Conservation (phyloP, 192 early-diverging fungal genomes). For the Backusella westeae region DNA sequence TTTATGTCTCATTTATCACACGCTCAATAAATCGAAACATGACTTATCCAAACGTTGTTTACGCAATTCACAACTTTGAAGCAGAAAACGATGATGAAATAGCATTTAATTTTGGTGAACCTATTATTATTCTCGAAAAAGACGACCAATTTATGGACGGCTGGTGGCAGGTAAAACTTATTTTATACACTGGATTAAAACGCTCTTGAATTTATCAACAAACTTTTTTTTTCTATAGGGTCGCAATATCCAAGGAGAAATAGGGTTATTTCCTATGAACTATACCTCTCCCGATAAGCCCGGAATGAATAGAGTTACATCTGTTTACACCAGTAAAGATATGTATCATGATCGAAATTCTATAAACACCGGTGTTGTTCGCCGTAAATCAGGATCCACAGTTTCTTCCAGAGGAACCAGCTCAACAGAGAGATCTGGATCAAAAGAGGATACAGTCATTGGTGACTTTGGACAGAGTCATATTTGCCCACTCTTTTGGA, state of each 20-base stretch:
- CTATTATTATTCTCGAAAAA: slow-evolving; percentile 63
- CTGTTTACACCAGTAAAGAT: background rate
- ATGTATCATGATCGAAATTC: background rate
- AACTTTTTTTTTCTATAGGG: slow-evolving; percentile 42
- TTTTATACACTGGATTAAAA: background rate
- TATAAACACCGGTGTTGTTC: background rate
- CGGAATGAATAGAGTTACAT: background rate
- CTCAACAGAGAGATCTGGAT: background rate
- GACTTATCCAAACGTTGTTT: slow-evolving; percentile 43
- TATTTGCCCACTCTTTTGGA: background rate
- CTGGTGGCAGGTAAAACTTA: slow-evolving; percentile 66
- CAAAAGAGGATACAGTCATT: background rate
- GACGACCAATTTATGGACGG: slow-evolving; percentile 76
- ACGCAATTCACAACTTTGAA: slow-evolving; percentile 54
- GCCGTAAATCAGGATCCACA: background rate
- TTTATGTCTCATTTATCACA: background rate
- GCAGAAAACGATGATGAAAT: slow-evolving; percentile 73
- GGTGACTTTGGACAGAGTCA: background rate
- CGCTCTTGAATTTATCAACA: background rate
- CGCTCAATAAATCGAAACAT: background rate
- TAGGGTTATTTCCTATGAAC: slow-evolving; percentile 72
- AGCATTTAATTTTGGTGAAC: slow-evolving; percentile 64
- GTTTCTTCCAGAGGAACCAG: background rate
- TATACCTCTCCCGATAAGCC: slow-evolving; percentile 42
- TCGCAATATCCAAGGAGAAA: slow-evolving; percentile 55